Percentiles rank a stretch among this genome's conserved stretches.
Conservation (phyloP, 768 basidiomycete species). For the Lyophyllum atratum region DNA sequence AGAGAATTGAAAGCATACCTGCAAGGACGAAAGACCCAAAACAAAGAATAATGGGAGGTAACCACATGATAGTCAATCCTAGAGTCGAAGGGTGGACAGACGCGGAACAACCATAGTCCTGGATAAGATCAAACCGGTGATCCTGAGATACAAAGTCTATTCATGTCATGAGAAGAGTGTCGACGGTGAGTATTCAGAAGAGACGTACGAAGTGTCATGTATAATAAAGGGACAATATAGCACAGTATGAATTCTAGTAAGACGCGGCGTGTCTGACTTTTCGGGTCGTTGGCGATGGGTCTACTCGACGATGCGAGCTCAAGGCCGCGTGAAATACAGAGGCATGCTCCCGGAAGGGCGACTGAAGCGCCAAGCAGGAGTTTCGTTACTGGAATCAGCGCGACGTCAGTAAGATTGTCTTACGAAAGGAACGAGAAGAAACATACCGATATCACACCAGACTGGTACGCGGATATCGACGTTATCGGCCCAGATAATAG, state of each 20-base stretch:
- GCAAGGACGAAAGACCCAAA: slow-evolving; percentile 41
- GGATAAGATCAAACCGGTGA: slow-evolving; percentile 61
- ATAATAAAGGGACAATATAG: slow-evolving; percentile 54
- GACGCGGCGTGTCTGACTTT: slow-evolving; percentile 39
- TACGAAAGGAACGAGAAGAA: not conserved
- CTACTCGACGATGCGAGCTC: slow-evolving; percentile 54
- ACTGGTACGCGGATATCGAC: slow-evolving; percentile 43
- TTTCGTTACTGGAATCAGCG: slow-evolving; percentile 49
- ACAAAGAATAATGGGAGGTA: slow-evolving; percentile 47
- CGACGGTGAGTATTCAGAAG: not conserved
- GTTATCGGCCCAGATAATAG: slow-evolving; percentile 63
- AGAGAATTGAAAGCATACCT: slow-evolving; percentile 31
- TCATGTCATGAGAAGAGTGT: not conserved
- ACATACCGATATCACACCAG: slow-evolving; percentile 81
- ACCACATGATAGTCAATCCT: slow-evolving; percentile 44
- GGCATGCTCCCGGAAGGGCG: slow-evolving; percentile 59
- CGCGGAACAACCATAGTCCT: slow-evolving; percentile 57
- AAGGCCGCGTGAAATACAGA: slow-evolving; percentile 58
- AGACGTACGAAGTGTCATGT: slow-evolving; percentile 60
- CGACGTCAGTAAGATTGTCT: not conserved
- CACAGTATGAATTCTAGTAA: slow-evolving; percentile 51
- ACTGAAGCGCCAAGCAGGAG: slow-evolving; percentile 51
- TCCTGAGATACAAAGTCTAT: slow-evolving; percentile 62
- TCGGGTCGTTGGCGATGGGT: slow-evolving; percentile 30
- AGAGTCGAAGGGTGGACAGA: slow-evolving; percentile 45